Evolutionary conservation across 129 eudicot species (phyloP), one percentile per base, ranked within the genome.

Genomic region (Lactuca sativa): DNA sequence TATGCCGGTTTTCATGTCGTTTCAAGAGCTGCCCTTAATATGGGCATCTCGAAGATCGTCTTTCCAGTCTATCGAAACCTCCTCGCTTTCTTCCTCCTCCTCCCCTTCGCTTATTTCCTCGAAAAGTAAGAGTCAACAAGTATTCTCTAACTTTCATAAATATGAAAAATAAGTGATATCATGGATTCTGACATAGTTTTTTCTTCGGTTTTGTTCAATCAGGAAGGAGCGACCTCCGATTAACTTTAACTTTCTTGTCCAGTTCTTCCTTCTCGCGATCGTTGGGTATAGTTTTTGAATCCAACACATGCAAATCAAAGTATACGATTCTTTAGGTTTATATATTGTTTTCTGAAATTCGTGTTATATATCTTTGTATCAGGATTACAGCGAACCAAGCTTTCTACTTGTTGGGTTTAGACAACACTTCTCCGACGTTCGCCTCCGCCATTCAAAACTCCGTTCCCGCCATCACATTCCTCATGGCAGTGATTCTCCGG

Each of bases 1-100:
- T 95, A 95, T 73, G 99, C 99, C 3, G 99, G 99, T 56, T 95
- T 95, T 54, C 99, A 95, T 77, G 92, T 95, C 4, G 99, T 95
- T 56, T 95, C 99, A 8, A 82, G 97, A 64, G 93, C 91, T 74
- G 99, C 99, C 74, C 99, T 95, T 61, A 95, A 95, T 59, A 90
- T 95, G 99, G 99, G 99, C 70, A 90, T 95, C 43, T 90, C 97
- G 76, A 95, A 95, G 83, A 86, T 95, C 67, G 99, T 95, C 7
- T 95, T 87, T 75, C 91, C 96, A 0, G 99, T 95, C 62, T 95
- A 95, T 65, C 80, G 99, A 9, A 95, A 95, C 84, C 81, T 90
- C 70, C 84, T 90, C 6, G 99, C 99, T 31, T 75, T 95, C 64
- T 18, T 90, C 57, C 96, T 95, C 54, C 93, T 95, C 63, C 59